Evolutionary conservation across 345 rosid genomes (phyloP).

Genomic region (Eucalyptus marginata): DNA sequence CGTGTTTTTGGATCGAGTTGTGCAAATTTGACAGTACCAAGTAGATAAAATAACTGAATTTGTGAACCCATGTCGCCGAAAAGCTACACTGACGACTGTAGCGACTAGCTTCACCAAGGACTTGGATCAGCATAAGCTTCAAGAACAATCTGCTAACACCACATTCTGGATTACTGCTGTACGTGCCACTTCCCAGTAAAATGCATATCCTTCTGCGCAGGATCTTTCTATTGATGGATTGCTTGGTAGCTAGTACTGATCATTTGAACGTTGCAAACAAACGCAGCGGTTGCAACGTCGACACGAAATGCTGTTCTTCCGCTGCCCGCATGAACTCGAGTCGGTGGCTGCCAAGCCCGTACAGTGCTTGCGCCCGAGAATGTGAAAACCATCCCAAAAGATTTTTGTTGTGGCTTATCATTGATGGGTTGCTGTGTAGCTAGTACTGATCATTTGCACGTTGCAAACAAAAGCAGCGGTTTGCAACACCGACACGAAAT

Average conservation of each 20-base stretch:
- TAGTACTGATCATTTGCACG: background rate
- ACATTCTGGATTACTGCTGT: background rate
- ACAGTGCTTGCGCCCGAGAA: background rate
- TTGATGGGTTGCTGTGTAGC: background rate
- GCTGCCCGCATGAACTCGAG: background rate
- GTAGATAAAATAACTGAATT: background rate
- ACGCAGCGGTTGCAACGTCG: background rate
- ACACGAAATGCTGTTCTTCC: background rate
- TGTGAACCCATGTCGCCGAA: background rate
- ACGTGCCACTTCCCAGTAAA: background rate
- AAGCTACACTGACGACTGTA: background rate
- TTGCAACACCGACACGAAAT: background rate
- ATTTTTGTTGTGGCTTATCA: too few relatives aligned
- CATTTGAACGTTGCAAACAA: background rate
- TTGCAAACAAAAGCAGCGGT: background rate
- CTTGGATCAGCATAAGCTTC: background rate
- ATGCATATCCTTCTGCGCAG: background rate
- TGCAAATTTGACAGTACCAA: background rate
- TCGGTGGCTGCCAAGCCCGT: background rate
- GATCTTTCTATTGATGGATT: background rate
- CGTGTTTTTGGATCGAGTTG: background rate
- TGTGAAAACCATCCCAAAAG: background rate
- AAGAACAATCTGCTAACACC: background rate
- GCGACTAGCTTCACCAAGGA: background rate
- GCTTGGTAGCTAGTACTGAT: background rate